Evolutionary conservation across 1,284 basidiomycete genomes (phyloP).

Genomic region (Ustilago trichophora): DNA sequence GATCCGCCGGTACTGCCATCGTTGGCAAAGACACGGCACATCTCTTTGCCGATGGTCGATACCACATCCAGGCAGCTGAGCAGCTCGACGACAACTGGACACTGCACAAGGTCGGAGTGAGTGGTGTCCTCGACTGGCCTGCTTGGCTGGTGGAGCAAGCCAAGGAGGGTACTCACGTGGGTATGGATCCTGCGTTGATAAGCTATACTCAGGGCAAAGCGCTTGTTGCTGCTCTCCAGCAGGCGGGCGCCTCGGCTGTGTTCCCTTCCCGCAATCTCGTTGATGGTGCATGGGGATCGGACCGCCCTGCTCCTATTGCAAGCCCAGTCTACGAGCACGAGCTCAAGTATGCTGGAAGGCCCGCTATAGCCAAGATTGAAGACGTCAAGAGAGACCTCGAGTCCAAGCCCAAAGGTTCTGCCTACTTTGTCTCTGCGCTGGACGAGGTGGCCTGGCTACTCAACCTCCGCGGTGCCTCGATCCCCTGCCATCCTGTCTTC

Average conservation of each 20-base stretch:
- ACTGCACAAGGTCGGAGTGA: constrained; percentile 74
- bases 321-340: constrained; percentile 80
- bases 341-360: constrained; percentile 76
- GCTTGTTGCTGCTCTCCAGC: constrained; percentile 23
- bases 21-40: constrained; percentile 71
- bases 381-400: constrained; percentile 45
- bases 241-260: constrained; percentile 69
- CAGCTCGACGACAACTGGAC: constrained; percentile 83
- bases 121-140: constrained; percentile 62
- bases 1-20: constrained; percentile 84
- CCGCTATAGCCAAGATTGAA: constrained; percentile 60
- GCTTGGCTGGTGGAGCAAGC: constrained; percentile 69
- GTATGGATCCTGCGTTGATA: constrained; percentile 88
- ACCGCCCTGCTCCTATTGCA: constrained; percentile 75
- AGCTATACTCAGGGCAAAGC: constrained; percentile 73
- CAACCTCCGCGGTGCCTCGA: constrained; percentile 60
- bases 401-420: constrained; percentile 25
- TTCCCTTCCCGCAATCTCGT: constrained; percentile 76
- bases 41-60: constrained; percentile 85
- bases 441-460: constrained; percentile 64
- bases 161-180: constrained; percentile 73
- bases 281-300: constrained; percentile 79
- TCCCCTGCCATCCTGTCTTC: constrained; percentile 62
- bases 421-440: constrained; percentile 55
- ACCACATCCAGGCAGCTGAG: constrained; percentile 83